Base-by-base conservation (phyloP, 441 rosid species). In the Biscutella auriculata region DNA sequence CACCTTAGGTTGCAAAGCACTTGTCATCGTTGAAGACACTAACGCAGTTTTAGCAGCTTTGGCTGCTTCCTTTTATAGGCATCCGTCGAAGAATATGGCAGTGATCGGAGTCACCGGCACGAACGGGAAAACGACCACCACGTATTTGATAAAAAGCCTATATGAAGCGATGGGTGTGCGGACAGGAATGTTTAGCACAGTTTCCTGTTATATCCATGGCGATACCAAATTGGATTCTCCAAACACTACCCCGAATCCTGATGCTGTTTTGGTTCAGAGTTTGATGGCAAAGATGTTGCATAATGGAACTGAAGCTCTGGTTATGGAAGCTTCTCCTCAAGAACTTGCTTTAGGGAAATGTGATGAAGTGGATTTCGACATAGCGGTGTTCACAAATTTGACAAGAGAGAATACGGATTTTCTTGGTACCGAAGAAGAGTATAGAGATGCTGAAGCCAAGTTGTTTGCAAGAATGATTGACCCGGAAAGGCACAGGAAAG, bases 231-330 rank as follows among this genome's bases (percentile, higher is more conserved):
- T 82, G 73, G 97, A 84, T 63, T 73, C 80, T 8, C 74, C 79
- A 28, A 58, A 60, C 34, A 53, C 82, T 6, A 50, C 42, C 2
- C 45, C 43, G 41, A 70, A 76, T 28, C 83, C 92, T 2, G 95
- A 88, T 80, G 83, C 95, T 25, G 88, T 83, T 58, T 46, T 77
- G 76, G 87, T 88, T 76, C 98, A 93, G 75, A 83, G 82, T 60
- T 71, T 82, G 85, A 88, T 88, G 92, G 98, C 97, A 30, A 93
- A 84, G 85, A 88, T 88, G 97, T 71, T 82, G 40, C 81, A 79
- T 64, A 93, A 88, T 50, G 97, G 97, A 62, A 77, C 88, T 30
- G 95, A 93, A 72, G 54, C 95, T 26, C 73, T 83, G 47, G 95
- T 89, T 44, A 78, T 88, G 90, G 98, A 93, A 78, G 81, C 86